Conservation (phyloP, 345 rosid genomes). For the Camelina neglecta region DNA sequence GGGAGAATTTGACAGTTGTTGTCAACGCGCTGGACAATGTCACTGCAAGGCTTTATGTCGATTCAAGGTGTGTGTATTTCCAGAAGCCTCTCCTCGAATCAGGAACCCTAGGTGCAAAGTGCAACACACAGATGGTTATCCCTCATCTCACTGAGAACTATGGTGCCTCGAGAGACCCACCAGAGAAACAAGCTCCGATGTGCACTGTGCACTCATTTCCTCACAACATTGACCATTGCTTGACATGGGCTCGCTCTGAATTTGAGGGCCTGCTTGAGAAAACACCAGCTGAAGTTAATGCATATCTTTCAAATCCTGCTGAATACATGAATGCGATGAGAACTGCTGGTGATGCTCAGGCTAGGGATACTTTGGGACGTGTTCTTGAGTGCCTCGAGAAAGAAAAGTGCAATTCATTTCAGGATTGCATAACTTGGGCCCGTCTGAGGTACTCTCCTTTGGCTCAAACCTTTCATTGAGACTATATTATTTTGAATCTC, state of each 20-base stretch:
- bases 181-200: constrained; percentile 98
- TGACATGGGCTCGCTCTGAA: constrained; percentile 96
- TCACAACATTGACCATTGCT: constrained; percentile 93
- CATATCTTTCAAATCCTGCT: constrained; percentile 66
- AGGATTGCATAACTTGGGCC: constrained; percentile 91
- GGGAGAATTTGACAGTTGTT: constrained; percentile 79
- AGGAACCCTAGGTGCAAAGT: constrained; percentile 87
- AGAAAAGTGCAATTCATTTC: constrained; percentile 76
- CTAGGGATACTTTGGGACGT: constrained; percentile 77
- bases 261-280: constrained; percentile 95
- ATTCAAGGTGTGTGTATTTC: constrained; percentile 88
- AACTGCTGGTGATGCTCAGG: constrained; percentile 89
- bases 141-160: constrained; percentile 94
- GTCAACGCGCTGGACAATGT: constrained; percentile 90
- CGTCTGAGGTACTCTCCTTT: constrained; percentile 60
- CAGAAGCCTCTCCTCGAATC: constrained; percentile 96
- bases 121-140: constrained; percentile 98
- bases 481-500: background rate
- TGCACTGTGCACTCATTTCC: constrained; percentile 97
- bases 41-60: constrained; percentile 88
- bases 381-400: constrained; percentile 80
- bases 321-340: constrained; percentile 69
- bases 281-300: constrained; percentile 88
- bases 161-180: constrained; percentile 94
- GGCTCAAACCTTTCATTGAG: background rate